phyloP scores from a whole-genome alignment of 169 alveolate species.

The Eimeria tenella region DNA sequence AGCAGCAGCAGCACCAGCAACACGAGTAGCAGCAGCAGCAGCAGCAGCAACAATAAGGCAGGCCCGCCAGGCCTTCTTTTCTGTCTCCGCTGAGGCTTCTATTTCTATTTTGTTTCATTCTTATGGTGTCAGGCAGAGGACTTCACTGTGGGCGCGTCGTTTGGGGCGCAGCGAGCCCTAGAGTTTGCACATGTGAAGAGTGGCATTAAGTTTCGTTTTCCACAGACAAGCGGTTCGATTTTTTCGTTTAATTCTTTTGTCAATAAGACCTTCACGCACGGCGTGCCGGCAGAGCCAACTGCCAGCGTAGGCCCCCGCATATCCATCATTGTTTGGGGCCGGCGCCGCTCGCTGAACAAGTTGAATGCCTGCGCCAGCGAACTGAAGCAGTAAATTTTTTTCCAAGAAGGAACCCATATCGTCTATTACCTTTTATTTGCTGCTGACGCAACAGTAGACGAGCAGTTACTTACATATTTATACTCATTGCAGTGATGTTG shows the following conservation, averaged over 20 bases:
- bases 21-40: too few species aligned
- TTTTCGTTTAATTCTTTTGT: constrained; percentile 74
- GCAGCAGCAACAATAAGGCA: too few species aligned
- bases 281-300: constrained; percentile 68
- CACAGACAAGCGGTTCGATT: constrained; percentile 74
- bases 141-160: constrained; percentile 84
- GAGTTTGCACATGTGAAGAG: constrained; percentile 78
- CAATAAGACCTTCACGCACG: constrained; percentile 74
- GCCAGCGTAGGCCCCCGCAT: constrained; percentile 69
- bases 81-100: background rate
- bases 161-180: constrained; percentile 82
- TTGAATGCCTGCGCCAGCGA: constrained; percentile 71
- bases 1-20: too few species aligned
- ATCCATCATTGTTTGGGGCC: constrained; percentile 77
- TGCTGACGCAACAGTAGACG: too few species aligned
- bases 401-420: too few species aligned
- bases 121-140: constrained; percentile 73
- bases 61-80: too few species aligned
- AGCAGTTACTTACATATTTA: too few species aligned
- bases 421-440: too few species aligned
- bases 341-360: constrained; percentile 48
- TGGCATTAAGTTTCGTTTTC: constrained; percentile 47
- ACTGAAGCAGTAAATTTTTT: background rate
- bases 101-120: background rate
- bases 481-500: too few species aligned